These are phyloP conservation scores for Dendrobium nobile DNA, from an alignment of 106 monocot species.

Conservation along the genomic window DNA sequence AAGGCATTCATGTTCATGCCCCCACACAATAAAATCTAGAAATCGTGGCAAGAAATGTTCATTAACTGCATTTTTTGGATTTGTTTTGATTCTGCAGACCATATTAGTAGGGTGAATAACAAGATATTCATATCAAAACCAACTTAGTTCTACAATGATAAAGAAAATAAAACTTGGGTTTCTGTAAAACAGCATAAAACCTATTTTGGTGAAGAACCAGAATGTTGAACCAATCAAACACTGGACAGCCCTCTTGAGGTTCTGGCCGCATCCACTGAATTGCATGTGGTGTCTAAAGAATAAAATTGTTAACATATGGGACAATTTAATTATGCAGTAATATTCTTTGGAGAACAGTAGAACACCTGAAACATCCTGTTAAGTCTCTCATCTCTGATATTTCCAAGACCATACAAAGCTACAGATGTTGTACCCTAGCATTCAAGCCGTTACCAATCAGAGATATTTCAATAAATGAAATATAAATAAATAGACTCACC, in stretches of 20 bases:
- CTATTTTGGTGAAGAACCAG: slow-evolving; percentile 99
- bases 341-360: neutral
- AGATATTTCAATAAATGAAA: neutral
- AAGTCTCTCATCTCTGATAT: slow-evolving; percentile 96
- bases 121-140: neutral
- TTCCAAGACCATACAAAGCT: slow-evolving; percentile 96
- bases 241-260: slow-evolving; percentile 71
- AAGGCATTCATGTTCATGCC: slow-evolving; percentile 99
- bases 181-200: slow-evolving; percentile 21
- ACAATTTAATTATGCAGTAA: neutral
- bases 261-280: slow-evolving; percentile 97
- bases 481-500: slow-evolving; percentile 23
- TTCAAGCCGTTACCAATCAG: neutral
- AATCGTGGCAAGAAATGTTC: slow-evolving; percentile 98
- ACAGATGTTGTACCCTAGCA: slow-evolving; percentile 80
- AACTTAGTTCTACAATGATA: neutral
- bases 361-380: slow-evolving; percentile 99
- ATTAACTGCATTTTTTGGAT: slow-evolving; percentile 98
- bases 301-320: slow-evolving; percentile 1
- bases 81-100: slow-evolving; percentile 75
- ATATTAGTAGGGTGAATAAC: neutral
- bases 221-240: slow-evolving; percentile 97
- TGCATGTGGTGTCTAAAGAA: slow-evolving; percentile 89
- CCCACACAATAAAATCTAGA: slow-evolving; percentile 93
- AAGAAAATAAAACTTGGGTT: neutral